Percentiles rank a stretch among this genome's conserved stretches.
Conservation (phyloP, 2,329 filamentous ascomycete species). For the Microdochium bolleyi region DNA sequence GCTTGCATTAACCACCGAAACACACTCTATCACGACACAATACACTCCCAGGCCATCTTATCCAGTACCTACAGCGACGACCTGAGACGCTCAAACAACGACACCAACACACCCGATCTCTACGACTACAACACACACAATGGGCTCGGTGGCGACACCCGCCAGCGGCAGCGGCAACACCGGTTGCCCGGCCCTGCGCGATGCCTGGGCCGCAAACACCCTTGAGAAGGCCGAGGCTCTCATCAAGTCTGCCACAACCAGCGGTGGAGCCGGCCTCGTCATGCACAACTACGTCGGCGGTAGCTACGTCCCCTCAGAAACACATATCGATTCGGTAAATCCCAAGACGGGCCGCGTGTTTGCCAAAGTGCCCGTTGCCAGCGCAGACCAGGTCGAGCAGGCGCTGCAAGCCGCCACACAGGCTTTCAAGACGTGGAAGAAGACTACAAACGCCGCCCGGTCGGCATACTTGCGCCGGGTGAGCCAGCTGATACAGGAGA, state of each 20-base stretch:
- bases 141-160: neutral
- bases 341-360: constrained; percentile 19
- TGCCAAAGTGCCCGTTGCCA: constrained; percentile 14
- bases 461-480: constrained; percentile 15
- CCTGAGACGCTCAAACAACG: no score
- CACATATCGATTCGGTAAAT: constrained; percentile 17
- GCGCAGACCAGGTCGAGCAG: constrained; percentile 12
- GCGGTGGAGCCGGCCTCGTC: constrained; percentile 1
- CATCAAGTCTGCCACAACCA: constrained; percentile 4
- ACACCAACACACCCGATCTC: no score
- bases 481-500: constrained; percentile 15
- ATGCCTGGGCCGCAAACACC: constrained; percentile 16
- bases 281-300: constrained; percentile 13
- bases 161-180: neutral
- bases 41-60: no score
- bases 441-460: constrained; percentile 13
- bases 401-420: constrained; percentile 13
- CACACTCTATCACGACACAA: no score
- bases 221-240: constrained; percentile 16
- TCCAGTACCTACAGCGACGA: no score
- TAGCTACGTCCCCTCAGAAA: constrained; percentile 4
- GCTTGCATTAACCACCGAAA: no score
- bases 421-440: constrained; percentile 19
- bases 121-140: neutral
- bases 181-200: constrained; percentile 2